Percentiles rank a stretch among this genome's conserved stretches.
phyloP scores from a whole-genome alignment of 140 eudicot genomes.

The Artemisia princeps region DNA sequence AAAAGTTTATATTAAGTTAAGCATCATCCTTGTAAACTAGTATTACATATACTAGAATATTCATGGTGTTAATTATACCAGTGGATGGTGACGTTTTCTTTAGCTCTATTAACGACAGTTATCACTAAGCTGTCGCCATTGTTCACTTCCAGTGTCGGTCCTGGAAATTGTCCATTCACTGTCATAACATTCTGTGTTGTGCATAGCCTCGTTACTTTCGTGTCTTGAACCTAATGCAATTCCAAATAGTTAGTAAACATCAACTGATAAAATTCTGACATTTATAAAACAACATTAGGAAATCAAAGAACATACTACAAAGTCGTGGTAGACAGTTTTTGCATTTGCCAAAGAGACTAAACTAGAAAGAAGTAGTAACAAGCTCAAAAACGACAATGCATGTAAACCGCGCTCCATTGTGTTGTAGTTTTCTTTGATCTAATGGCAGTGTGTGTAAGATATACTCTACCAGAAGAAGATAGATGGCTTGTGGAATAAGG shows the following conservation, averaged over 20 bases:
- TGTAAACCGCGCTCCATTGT: constrained; percentile 32
- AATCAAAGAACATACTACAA: constrained; percentile 54
- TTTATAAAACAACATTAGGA: background rate
- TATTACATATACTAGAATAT: background rate
- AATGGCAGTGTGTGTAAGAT: constrained; percentile 1
- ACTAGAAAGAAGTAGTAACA: constrained; percentile 35
- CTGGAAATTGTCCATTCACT: constrained; percentile 77
- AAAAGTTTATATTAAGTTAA: background rate
- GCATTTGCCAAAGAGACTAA: constrained; percentile 41
- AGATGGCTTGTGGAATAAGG: constrained; percentile 26
- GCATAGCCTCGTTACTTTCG: constrained; percentile 79
- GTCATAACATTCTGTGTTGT: constrained; percentile 57
- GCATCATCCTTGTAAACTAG: background rate
- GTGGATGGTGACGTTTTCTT: constrained; percentile 72
- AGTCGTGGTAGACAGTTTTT: constrained; percentile 59
- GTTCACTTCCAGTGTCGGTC: constrained; percentile 79
- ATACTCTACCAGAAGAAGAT: too few relatives aligned
- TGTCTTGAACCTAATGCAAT: constrained; percentile 59
- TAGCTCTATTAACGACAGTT: constrained; percentile 70
- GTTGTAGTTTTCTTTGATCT: background rate
- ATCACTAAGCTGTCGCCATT: constrained; percentile 71
- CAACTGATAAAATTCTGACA: background rate
- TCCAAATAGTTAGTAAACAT: constrained; percentile 26
- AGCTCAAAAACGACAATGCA: constrained; percentile 27
- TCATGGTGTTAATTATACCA: constrained; percentile 42